Conservation (phyloP, 1,284 basidiomycete species). For the Bondarzewia mesenterica region DNA sequence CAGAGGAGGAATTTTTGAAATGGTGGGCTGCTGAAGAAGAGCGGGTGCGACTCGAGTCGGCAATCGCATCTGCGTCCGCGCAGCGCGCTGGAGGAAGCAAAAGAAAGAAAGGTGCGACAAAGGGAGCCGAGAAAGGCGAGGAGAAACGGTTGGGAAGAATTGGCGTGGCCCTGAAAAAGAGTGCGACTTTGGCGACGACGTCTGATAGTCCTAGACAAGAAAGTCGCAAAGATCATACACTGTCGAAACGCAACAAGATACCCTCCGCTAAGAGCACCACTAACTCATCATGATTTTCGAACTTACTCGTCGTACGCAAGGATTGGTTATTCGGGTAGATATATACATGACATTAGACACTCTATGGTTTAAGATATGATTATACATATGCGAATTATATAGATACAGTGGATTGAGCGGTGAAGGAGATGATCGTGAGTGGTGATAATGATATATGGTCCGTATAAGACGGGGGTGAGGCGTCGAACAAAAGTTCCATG, state of each 20-base stretch:
- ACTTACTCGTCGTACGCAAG: no score
- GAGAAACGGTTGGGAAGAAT: no score
- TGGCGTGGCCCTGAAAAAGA: no score
- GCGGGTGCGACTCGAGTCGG: slow-evolving; percentile 39
- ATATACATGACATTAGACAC: no score
- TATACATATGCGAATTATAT: background rate
- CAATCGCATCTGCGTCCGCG: background rate
- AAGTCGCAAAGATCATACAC: background rate
- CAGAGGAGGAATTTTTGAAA: slow-evolving; percentile 71
- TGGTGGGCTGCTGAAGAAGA: slow-evolving; percentile 86
- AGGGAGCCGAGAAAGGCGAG: background rate
- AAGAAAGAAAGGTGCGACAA: background rate
- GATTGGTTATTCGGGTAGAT: no score
- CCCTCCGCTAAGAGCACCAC: background rate
- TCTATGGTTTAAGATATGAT: no score
- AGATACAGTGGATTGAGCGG: background rate
- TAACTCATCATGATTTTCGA: background rate
- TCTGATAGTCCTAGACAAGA: no score
- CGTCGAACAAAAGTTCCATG: no score
- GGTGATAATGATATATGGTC: no score
- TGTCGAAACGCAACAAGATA: background rate
- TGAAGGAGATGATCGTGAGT: background rate
- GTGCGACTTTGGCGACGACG: no score
- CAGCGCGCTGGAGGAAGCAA: background rate
- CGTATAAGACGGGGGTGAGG: no score